These are phyloP conservation scores for Cercospora berteroae DNA, from an alignment of 2,329 filamentous ascomycete species.

Conservation along the genomic window DNA sequence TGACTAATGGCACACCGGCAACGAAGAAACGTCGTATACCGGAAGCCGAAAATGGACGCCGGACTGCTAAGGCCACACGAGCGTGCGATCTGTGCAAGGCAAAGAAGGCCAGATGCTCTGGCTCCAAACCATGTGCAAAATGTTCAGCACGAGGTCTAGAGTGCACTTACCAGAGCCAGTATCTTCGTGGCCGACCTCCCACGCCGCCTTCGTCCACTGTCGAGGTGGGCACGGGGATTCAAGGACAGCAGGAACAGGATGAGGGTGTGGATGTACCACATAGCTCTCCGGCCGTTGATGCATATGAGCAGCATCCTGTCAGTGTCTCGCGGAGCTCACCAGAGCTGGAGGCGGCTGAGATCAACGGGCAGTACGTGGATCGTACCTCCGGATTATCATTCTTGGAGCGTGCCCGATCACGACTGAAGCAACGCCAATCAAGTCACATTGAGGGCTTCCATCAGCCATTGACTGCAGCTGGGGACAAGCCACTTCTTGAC, in stretches of 20 bases:
- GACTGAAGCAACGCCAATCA: not conserved
- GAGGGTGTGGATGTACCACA: not conserved
- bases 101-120: not conserved
- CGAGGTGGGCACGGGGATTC: not conserved
- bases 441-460: not conserved
- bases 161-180: not conserved
- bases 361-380: not conserved
- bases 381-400: not conserved
- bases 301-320: not conserved
- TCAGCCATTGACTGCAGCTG: not conserved
- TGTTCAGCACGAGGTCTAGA: not conserved
- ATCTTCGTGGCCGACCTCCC: not conserved
- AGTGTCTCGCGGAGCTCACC: not conserved
- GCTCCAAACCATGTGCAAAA: not conserved
- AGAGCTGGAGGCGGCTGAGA: not conserved
- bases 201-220: not conserved
- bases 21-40: not conserved
- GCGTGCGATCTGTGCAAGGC: not conserved
- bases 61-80: not conserved
- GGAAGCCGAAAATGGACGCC: not conserved
- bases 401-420: not conserved
- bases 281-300: not conserved
- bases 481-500: not conserved
- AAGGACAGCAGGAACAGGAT: not conserved
- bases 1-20: not conserved